Evolutionary conservation across 768 basidiomycete genomes (phyloP).

Genomic region (Phaffia tasmanica): DNA sequence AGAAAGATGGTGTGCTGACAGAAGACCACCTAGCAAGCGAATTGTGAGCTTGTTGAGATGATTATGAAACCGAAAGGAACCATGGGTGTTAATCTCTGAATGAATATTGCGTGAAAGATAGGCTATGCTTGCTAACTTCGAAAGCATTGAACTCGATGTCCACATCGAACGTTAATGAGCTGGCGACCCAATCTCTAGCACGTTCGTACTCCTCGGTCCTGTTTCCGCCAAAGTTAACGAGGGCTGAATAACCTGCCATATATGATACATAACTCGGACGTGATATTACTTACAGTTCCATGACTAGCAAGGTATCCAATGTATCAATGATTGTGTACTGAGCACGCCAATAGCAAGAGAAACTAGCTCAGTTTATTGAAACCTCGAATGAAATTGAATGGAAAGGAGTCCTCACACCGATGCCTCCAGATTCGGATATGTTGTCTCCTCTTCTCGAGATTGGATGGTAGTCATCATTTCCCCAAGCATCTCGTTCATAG

Average conservation of each 20-base stretch:
- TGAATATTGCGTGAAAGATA: too few relatives aligned
- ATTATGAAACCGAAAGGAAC: neutral
- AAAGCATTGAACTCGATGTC: constrained; percentile 78
- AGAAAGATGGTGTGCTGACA: constrained; percentile 69
- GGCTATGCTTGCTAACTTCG: constrained; percentile 49
- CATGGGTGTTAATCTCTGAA: neutral
- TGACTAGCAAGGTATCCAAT: constrained; percentile 73
- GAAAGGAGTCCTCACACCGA: constrained; percentile 43
- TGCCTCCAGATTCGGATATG: constrained; percentile 58
- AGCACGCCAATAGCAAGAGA: neutral
- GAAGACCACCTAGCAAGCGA: constrained; percentile 76
- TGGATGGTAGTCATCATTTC: constrained; percentile 63
- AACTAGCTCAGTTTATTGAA: neutral
- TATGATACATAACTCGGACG: too few relatives aligned
- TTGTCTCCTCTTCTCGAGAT: constrained; percentile 63
- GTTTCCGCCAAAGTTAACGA: too few relatives aligned
- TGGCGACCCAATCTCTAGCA: constrained; percentile 64
- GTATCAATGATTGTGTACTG: constrained; percentile 73
- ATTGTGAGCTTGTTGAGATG: constrained; percentile 57
- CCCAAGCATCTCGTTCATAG: constrained; percentile 83
- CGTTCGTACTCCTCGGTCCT: constrained; percentile 56
- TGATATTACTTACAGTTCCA: constrained; percentile 49
- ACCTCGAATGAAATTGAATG: too few relatives aligned
- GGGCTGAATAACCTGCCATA: too few relatives aligned
- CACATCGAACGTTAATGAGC: constrained; percentile 59